Base-by-base conservation (phyloP, 352 stramenopile species). In the Phytophthora kernoviae region DNA sequence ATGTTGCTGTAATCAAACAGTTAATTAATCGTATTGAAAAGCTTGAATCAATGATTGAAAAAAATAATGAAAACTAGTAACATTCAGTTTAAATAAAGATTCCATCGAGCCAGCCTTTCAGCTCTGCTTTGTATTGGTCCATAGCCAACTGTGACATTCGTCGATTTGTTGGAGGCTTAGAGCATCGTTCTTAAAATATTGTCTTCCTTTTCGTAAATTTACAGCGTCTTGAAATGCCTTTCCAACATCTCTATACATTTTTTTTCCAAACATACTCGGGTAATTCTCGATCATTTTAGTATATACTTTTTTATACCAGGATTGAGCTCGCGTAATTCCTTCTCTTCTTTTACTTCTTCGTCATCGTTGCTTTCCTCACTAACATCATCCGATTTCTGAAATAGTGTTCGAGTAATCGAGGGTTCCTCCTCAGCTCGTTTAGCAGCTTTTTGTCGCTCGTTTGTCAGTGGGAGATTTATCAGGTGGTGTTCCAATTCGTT, bases 71-170 rank as follows among this genome's bases (percentile, higher is more conserved):
- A n/a, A n/a, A n/a, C n/a, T n/a, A n/a, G n/a, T n/a, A n/a, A n/a
- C n/a, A n/a, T n/a, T n/a, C n/a, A n/a, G n/a, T n/a, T 63, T 56
- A 63, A 55, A 63, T 63, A 56, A 63, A 55, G 20, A 63, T 63
- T 43, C 55, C 55, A 63, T 63, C 45, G n/a, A 63, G 55, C 55
- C 45, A 56, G 14, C 55, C 55, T 63, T 63, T 63, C 18, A 63
- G 12, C 42, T 63, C 55, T 2, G 5, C 45, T 56, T 63, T 63
- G 45, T 63, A 63, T 51, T n/a, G n/a, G n/a, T n/a, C n/a, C n/a
- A n/a, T n/a, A n/a, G n/a, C n/a, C n/a, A n/a, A n/a, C n/a, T n/a
- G 55, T 21, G 8, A 55, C 49, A 48, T 49, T 58, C 24, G 37
- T 18, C 36, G 51, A 36, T 58, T 49, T 58, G 2, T 48, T 58